Conservation (phyloP, 2,329 filamentous ascomycete species). For the Cordyceps javanica region DNA sequence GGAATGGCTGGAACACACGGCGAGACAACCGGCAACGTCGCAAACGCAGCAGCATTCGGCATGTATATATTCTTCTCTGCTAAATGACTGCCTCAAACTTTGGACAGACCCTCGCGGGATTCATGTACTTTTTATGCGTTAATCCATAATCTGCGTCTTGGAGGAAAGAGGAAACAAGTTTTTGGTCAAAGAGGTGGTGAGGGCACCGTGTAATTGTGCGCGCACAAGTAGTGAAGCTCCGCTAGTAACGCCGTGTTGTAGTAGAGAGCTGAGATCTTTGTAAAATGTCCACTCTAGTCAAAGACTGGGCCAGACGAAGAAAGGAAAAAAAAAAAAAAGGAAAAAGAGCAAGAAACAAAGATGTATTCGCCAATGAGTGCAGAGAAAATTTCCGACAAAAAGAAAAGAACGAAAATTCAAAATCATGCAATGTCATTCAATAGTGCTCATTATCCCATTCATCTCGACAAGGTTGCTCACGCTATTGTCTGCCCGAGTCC, state of each 20-base stretch:
- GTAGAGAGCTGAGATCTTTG: constrained; percentile 1
- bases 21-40: neutral
- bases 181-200: neutral
- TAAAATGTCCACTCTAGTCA: neutral
- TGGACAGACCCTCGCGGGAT: neutral
- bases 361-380: neutral
- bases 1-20: too few relatives aligned
- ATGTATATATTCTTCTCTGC: neutral
- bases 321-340: neutral
- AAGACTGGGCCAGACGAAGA: too few relatives aligned
- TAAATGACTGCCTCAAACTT: neutral
- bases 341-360: neutral
- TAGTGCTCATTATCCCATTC: neutral
- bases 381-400: neutral
- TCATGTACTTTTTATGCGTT: neutral
- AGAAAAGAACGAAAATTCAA: neutral
- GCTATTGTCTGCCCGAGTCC: neutral
- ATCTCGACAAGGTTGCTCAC: neutral
- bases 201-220: neutral
- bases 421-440: neutral
- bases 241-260: neutral
- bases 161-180: neutral
- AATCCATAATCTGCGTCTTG: neutral
- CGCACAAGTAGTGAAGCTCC: neutral
- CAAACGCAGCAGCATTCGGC: neutral